Conservation (phyloP, 1,139 yeast species). For the Diutina mesorugosa region DNA sequence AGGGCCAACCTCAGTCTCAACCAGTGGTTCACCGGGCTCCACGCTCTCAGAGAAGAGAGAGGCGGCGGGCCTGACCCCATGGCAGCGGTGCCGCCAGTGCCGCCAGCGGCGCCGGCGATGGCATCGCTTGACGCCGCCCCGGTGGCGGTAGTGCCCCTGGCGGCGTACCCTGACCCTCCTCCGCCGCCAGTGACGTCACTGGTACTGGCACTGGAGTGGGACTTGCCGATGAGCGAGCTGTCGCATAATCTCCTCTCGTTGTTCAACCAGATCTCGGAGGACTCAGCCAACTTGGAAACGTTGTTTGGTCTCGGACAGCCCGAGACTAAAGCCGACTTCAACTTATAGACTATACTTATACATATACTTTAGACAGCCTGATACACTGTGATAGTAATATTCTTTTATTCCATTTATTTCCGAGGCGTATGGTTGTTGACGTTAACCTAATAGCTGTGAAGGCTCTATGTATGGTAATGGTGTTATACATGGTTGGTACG, state of each 20-base stretch:
- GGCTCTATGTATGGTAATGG: too few relatives aligned
- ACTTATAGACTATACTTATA: not conserved
- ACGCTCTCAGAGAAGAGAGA: not conserved
- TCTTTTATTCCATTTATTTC: too few relatives aligned
- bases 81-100: not conserved
- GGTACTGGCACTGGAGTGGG: not conserved
- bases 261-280: conserved; percentile 19
- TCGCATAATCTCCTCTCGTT: conserved; percentile 13
- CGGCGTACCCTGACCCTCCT: not conserved
- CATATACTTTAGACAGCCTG: not conserved
- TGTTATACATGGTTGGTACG: too few relatives aligned
- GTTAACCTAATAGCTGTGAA: too few relatives aligned
- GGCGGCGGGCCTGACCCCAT: not conserved
- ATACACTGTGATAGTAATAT: too few relatives aligned
- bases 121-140: not conserved
- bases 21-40: conserved; percentile 13
- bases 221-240: conserved; percentile 4
- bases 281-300: conserved; percentile 7
- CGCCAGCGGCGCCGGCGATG: not conserved
- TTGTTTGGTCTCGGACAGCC: not conserved
- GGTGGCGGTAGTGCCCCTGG: not conserved
- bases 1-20: conserved; percentile 14
- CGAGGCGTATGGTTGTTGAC: too few relatives aligned
- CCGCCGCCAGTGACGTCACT: not conserved
- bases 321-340: not conserved